A percentile compares a stretch with the other conserved stretches of the same genome.
Conservation (phyloP, 2,329 filamentous ascomycete species). For the Fusarium stilboides region DNA sequence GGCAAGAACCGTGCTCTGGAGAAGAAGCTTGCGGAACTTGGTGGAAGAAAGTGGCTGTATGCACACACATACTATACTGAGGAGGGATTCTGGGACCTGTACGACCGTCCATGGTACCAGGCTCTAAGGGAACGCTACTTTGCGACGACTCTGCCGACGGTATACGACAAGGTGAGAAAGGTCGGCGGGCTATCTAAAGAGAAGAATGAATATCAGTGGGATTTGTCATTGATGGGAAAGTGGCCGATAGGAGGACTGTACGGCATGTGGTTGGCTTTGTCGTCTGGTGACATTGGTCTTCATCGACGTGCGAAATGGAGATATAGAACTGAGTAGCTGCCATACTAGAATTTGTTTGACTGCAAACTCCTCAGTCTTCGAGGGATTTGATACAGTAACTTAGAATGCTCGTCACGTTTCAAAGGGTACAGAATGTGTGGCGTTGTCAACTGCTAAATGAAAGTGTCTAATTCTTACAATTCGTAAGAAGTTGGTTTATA, state of each 20-base stretch:
- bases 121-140: conserved; percentile 71
- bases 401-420: too few species aligned
- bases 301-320: conserved; percentile 37
- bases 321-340: neutral
- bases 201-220: neutral
- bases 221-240: neutral
- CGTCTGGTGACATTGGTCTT: conserved; percentile 38
- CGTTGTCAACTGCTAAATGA: too few species aligned
- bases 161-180: conserved; percentile 77
- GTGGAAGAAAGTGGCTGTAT: conserved; percentile 86
- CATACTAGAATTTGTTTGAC: neutral
- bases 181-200: conserved; percentile 56
- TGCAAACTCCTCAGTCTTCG: too few species aligned
- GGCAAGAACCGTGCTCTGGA: conserved; percentile 77
- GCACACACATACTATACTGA: conserved; percentile 83
- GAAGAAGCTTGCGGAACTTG: conserved; percentile 72
- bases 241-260: conserved; percentile 45
- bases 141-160: conserved; percentile 70
- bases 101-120: conserved; percentile 72
- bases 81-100: conserved; percentile 74
- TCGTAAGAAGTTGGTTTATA: too few species aligned
- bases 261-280: conserved; percentile 40
- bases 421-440: too few species aligned
- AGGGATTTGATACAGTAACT: too few species aligned
- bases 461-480: too few species aligned